Evolutionary conservation across 1,284 basidiomycete species (phyloP).

Genomic region (Microbotryum silenes-acaulis): DNA sequence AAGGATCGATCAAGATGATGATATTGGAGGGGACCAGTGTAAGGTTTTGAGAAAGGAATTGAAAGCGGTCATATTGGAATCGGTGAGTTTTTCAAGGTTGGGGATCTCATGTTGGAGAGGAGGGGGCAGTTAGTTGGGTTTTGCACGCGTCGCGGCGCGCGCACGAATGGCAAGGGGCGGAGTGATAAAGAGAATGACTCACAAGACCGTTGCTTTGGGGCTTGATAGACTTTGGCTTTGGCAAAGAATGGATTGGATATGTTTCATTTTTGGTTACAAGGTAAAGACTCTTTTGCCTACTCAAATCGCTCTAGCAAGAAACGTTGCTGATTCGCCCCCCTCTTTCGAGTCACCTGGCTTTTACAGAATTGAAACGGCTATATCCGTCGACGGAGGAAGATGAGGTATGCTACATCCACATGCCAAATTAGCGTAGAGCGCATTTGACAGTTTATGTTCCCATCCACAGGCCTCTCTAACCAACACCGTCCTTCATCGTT

Average conservation of each 20-base stretch:
- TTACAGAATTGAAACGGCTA: constrained; percentile 4
- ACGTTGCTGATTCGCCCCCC: background rate
- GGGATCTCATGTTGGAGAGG: background rate
- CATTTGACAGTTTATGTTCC: no score
- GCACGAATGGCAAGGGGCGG: no score
- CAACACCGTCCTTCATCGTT: constrained; percentile 19
- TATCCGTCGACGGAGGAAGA: constrained; percentile 16
- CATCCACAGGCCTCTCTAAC: constrained; percentile 1
- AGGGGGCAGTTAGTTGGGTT: background rate
- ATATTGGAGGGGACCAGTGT: no score
- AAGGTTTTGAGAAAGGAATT: background rate
- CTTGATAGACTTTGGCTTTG: constrained; percentile 5
- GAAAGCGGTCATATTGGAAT: background rate
- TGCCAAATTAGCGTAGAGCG: no score
- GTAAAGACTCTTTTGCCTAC: no score
- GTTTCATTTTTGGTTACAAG: background rate
- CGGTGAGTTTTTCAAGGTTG: background rate
- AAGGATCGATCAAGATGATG: background rate
- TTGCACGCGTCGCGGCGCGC: background rate
- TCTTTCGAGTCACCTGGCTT: background rate
- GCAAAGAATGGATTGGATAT: background rate
- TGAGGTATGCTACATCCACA: constrained; percentile 5
- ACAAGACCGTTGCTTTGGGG: background rate
- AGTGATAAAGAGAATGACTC: no score
- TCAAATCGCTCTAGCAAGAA: background rate